These are phyloP conservation scores for Exophiala mesophila DNA, from an alignment of 2,329 filamentous ascomycete species.

Conservation along the genomic window DNA sequence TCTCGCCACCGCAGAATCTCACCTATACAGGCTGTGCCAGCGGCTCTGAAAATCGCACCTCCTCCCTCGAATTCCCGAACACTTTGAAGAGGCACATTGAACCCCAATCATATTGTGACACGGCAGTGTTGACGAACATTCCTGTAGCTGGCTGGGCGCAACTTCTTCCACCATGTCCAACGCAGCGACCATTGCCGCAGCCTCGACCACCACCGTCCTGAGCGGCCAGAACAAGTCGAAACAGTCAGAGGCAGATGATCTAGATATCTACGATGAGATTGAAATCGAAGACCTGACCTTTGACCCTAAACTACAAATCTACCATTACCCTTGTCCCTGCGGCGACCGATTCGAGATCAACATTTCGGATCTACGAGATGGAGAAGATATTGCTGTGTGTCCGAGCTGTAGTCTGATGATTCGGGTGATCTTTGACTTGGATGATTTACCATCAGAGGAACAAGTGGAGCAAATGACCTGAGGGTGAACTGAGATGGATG, in stretches of 20 bases:
- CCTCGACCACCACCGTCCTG: conserved; percentile 6
- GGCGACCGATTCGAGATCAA: conserved; percentile 93
- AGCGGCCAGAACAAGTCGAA: neutral
- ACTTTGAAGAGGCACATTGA: too few relatives aligned
- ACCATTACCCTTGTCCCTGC: conserved; percentile 94
- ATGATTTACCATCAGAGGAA: conserved; percentile 40
- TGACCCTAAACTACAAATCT: conserved; percentile 75
- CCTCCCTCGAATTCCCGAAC: too few relatives aligned
- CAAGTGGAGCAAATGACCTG: conserved; percentile 2
- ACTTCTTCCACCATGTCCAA: conserved; percentile 6
- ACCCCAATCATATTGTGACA: too few relatives aligned
- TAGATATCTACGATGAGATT: conserved; percentile 91
- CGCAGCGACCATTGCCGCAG: conserved; percentile 9
- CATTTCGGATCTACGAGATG: conserved; percentile 77
- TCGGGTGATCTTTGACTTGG: conserved; percentile 82
- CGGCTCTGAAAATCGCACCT: too few relatives aligned
- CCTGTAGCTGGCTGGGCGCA: neutral
- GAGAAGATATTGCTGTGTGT: conserved; percentile 92
- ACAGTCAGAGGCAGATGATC: conserved; percentile 40
- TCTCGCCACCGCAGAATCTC: too few relatives aligned
- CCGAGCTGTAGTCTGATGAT: conserved; percentile 98
- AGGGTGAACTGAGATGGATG: too few relatives aligned
- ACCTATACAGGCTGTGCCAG: too few relatives aligned
- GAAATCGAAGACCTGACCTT: conserved; percentile 99
- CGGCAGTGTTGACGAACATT: too few relatives aligned